A percentile compares a stretch with the other conserved stretches of the same genome.
These are phyloP conservation scores for Trichoderma virens DNA, from an alignment of 495 filamentous ascomycete species.

Conservation along the genomic window DNA sequence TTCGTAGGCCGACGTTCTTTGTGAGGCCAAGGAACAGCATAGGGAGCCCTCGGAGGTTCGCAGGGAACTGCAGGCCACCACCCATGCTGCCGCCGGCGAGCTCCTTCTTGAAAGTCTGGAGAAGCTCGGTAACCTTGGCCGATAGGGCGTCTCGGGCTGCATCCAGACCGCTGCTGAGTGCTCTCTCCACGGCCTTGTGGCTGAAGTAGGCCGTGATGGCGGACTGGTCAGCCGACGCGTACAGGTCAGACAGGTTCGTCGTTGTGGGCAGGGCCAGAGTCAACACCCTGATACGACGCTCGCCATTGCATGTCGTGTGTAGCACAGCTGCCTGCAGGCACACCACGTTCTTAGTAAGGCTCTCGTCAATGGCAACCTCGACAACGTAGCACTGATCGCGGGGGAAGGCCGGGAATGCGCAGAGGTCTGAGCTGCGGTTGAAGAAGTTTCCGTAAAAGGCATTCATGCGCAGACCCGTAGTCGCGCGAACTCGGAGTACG, in stretches of 20 bases:
- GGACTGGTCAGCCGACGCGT: conserved; percentile 88
- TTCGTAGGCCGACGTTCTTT: conserved; percentile 92
- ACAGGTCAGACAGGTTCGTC: conserved; percentile 79
- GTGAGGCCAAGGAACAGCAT: conserved; percentile 89
- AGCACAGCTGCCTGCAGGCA: conserved; percentile 96
- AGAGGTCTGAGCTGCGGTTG: conserved; percentile 93
- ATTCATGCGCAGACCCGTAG: conserved; percentile 91
- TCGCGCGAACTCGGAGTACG: conserved; percentile 89
- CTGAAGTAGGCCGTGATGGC: conserved; percentile 91
- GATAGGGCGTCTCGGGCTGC: conserved; percentile 85
- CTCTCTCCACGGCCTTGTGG: conserved; percentile 93
- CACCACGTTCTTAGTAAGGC: conserved; percentile 81
- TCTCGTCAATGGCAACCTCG: conserved; percentile 96
- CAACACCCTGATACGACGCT: conserved; percentile 88
- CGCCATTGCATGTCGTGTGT: conserved; percentile 96
- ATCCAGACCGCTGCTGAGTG: conserved; percentile 78
- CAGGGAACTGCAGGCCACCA: conserved; percentile 86
- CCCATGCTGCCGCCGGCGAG: conserved; percentile 93
- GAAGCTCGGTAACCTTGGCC: conserved; percentile 81
- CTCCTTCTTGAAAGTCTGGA: conserved; percentile 95
- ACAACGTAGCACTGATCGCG: conserved; percentile 98
- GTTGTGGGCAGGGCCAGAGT: conserved; percentile 91
- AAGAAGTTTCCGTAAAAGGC: conserved; percentile 99
- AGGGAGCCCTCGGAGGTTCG: conserved; percentile 80
- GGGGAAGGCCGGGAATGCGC: conserved; percentile 95